Base-by-base conservation (phyloP, 129 eudicot species). In the Ambrosia artemisiifolia region DNA sequence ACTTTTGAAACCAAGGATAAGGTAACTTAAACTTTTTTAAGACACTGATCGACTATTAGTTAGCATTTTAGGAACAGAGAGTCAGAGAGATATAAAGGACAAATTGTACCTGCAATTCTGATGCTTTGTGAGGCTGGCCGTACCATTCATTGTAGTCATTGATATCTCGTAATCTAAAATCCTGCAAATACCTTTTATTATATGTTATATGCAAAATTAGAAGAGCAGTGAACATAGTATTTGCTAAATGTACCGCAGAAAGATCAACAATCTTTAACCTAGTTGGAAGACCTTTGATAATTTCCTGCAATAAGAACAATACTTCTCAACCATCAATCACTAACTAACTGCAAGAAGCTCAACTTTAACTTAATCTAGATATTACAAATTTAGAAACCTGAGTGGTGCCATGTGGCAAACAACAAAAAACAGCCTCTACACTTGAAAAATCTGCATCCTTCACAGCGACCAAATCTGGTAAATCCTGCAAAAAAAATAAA, bases 391-490 rank as follows among this genome's bases (percentile, higher is more conserved):
- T 19, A 38, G 63, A 46, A 56, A 87, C 98, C 95, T 94, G 98
- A 68, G 96, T 90, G 51, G 98, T 94, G 72, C 98, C 98, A 77
- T 87, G 98, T 20, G 98, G 96, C 86, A 90, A 90, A 84, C 98
- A 94, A 77, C 98, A 90, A 77, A 94, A 94, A 33, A 94, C 96
- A 49, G 96, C 98, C 73, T 94, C 98, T 73, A 90, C 95, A 70
- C 78, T 63, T 16, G 96, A 85, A 77, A 94, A 94, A 76, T 94
- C 90, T 46, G 98, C 95, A 85, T 90, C 98, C 59, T 87, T 89
- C 16, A 90, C 88, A 40, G 95, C 95, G 80, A 94, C 83, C 85
- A 94, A 56, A 84, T 85, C 90, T 36, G 96, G 96, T 76, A 94
- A 82, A 78, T 84, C 82, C 98, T 90, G 75, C 64, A 84, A 71